Evolutionary conservation across 2,329 filamentous ascomycete species (phyloP).

Genomic region (Passalora sequoiae): DNA sequence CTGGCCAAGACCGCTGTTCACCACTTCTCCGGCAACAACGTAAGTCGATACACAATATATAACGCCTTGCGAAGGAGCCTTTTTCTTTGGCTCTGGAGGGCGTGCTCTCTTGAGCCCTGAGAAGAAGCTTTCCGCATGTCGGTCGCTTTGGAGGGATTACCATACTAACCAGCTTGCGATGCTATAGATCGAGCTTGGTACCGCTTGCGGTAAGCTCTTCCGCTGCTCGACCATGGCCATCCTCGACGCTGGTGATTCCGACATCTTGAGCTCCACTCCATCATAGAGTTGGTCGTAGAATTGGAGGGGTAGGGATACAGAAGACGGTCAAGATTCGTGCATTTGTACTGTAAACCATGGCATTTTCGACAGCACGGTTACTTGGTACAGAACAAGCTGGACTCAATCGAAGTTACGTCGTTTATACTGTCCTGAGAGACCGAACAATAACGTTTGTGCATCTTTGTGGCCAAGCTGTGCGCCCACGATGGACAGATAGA

Average conservation of each 20-base stretch:
- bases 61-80: constrained; percentile 35
- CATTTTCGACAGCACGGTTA: no score
- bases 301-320: constrained; percentile 10
- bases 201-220: constrained; percentile 98
- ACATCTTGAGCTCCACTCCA: constrained; percentile 78
- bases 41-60: constrained; percentile 54
- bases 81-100: constrained; percentile 33
- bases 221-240: constrained; percentile 96
- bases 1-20: constrained; percentile 90
- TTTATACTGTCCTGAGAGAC: no score
- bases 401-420: no score
- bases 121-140: constrained; percentile 63
- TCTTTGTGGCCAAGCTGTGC: no score
- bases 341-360: no score
- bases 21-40: constrained; percentile 98
- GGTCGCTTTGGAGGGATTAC: constrained; percentile 74
- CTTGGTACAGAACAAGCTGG: no score
- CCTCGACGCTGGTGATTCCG: constrained; percentile 91
- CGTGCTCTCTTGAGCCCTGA: constrained; percentile 60
- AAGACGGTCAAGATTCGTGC: neutral
- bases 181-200: constrained; percentile 95
- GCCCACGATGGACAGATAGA: constrained; percentile 8
- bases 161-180: constrained; percentile 45
- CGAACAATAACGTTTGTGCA: no score
- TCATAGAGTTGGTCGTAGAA: constrained; percentile 31